Evolutionary conservation across 2,329 filamentous ascomycete species (phyloP).

Genomic region (Chrysoporthe puriensis): DNA sequence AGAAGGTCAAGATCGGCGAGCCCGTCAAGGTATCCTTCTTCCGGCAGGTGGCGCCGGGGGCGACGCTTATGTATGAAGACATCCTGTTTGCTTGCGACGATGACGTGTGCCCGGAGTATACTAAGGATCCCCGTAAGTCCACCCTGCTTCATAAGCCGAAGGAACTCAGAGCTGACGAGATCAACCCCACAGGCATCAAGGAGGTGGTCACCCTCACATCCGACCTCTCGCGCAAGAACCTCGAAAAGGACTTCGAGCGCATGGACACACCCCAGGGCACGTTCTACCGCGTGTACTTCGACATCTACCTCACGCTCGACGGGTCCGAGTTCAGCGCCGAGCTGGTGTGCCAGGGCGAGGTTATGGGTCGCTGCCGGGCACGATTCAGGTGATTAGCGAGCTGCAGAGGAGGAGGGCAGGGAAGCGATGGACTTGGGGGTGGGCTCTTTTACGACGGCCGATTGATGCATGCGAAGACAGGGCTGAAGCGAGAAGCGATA

Average conservation of each 20-base stretch:
- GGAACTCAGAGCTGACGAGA: not conserved
- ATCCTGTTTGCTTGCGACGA: slow-evolving; percentile 97
- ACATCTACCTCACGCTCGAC: slow-evolving; percentile 89
- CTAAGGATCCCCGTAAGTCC: slow-evolving; percentile 95
- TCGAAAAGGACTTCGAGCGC: slow-evolving; percentile 98
- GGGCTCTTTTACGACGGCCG: not conserved
- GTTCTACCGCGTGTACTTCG: slow-evolving; percentile 83
- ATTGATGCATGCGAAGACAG: not conserved
- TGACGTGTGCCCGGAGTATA: slow-evolving; percentile 97
- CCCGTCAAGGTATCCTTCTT: slow-evolving; percentile 99
- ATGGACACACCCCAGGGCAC: slow-evolving; percentile 99
- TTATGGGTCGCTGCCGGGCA: slow-evolving; percentile 95
- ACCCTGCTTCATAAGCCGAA: too few relatives aligned
- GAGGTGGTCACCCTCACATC: slow-evolving; percentile 97
- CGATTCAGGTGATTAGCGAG: slow-evolving; percentile 70
- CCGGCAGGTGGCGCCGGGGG: slow-evolving; percentile 93
- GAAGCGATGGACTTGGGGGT: not conserved
- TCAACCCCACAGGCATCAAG: slow-evolving; percentile 78
- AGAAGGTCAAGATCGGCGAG: slow-evolving; percentile 98
- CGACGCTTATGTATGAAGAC: slow-evolving; percentile 99
- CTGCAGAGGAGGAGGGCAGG: not conserved
- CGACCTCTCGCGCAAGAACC: slow-evolving; percentile 94
- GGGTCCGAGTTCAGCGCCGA: slow-evolving; percentile 98
- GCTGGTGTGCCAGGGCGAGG: slow-evolving; percentile 97
- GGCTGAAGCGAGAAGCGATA: not conserved